Evolutionary conservation across 2,329 filamentous ascomycete genomes (phyloP).

Genomic region (Myriosclerotinia scirpicola): DNA sequence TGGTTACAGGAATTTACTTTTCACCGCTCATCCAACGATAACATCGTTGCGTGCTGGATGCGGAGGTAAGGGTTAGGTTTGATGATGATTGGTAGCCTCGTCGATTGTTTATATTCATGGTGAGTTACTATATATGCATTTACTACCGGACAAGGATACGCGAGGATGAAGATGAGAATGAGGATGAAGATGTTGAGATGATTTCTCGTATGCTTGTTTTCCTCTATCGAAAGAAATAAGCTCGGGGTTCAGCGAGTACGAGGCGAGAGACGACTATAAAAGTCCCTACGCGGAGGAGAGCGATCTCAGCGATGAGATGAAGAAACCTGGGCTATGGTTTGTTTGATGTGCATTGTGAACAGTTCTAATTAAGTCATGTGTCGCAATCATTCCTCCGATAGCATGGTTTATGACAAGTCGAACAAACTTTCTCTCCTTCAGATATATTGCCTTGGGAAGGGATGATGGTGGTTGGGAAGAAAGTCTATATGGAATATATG

Average conservation of each 20-base stretch:
- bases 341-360: background rate
- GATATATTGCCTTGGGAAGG: background rate
- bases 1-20: background rate
- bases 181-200: background rate
- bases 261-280: background rate
- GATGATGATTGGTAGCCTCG: constrained; percentile 18
- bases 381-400: constrained; percentile 7
- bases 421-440: background rate
- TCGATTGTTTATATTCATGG: constrained; percentile 20
- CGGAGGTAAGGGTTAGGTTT: background rate
- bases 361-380: background rate
- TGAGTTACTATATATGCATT: constrained; percentile 2
- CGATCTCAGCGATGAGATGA: background rate
- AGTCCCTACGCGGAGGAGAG: background rate
- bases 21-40: constrained; percentile 17
- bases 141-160: background rate
- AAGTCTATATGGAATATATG: background rate
- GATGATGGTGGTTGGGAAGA: background rate
- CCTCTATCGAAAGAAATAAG: background rate
- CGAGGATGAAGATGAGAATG: constrained; percentile 1
- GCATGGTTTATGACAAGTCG: background rate
- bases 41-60: background rate
- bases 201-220: constrained; percentile 16
- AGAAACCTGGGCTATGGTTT: too few relatives aligned
- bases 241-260: constrained; percentile 10